Evolutionary conservation across 2,329 filamentous ascomycete species (phyloP).

Genomic region (Paraconiothyrium brasiliense): DNA sequence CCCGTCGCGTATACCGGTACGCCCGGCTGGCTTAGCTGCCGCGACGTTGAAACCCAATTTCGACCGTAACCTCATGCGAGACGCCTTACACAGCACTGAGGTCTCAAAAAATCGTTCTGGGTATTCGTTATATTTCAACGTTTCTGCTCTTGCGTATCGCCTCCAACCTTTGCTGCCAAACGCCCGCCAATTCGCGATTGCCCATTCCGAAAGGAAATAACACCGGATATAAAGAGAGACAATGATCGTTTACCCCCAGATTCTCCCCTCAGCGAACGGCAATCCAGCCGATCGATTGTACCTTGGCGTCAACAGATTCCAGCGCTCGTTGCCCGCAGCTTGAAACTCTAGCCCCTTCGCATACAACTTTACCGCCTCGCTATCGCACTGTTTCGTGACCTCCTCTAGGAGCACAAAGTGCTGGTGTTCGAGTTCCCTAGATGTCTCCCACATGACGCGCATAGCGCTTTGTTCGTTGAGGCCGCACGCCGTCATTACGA

Average conservation of each 20-base stretch:
- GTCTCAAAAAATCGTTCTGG: no score
- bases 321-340: slow-evolving; percentile 7
- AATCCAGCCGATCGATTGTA: slow-evolving; percentile 2
- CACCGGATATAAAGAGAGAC: background rate
- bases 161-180: no score
- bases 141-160: no score
- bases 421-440: background rate
- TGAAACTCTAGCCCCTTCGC: slow-evolving; percentile 12
- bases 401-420: slow-evolving; percentile 3
- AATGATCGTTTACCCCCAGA: background rate
- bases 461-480: background rate
- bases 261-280: slow-evolving; percentile 4
- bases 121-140: no score
- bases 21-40: background rate
- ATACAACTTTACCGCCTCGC: background rate
- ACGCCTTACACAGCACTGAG: no score
- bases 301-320: slow-evolving; percentile 12
- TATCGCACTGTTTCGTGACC: background rate
- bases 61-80: background rate
- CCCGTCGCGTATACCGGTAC: background rate
- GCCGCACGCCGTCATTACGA: slow-evolving; percentile 5
- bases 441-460: slow-evolving; percentile 10
- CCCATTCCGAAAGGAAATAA: no score
- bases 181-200: no score
- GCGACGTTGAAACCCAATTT: background rate